Evolutionary conservation across 208 protist species (phyloP).

Genomic region (Trypanosoma lewisi): DNA sequence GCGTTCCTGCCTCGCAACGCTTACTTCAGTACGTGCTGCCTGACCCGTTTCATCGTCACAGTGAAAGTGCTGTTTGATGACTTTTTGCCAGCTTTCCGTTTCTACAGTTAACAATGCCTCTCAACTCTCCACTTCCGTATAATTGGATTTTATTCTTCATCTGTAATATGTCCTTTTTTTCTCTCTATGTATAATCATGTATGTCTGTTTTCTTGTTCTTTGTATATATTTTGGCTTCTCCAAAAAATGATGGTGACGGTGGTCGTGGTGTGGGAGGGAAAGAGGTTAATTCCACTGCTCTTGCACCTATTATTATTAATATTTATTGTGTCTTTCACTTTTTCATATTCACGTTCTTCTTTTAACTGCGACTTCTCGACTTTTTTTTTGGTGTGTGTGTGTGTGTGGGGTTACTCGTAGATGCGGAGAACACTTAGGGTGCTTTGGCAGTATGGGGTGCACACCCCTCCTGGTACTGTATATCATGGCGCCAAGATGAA

Average conservation of each 20-base stretch:
- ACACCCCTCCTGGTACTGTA: slow-evolving; percentile 52
- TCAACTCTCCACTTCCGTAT: no score
- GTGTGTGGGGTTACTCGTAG: neutral
- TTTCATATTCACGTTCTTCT: no score
- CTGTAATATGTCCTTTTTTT: slow-evolving; percentile 22
- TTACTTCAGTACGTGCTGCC: slow-evolving; percentile 59
- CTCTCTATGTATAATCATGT: no score
- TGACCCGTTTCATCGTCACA: slow-evolving; percentile 76
- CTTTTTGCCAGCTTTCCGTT: slow-evolving; percentile 18
- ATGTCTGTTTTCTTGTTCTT: slow-evolving; percentile 9
- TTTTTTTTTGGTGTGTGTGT: no score
- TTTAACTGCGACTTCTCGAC: slow-evolving; percentile 1
- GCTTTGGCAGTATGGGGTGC: slow-evolving; percentile 72
- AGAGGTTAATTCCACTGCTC: no score
- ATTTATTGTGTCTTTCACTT: no score
- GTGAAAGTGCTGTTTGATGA: slow-evolving; percentile 31
- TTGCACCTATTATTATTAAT: no score
- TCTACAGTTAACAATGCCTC: slow-evolving; percentile 6
- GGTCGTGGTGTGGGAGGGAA: no score
- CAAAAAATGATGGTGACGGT: no score
- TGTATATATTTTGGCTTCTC: slow-evolving; percentile 13
- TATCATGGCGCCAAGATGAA: slow-evolving; percentile 79
- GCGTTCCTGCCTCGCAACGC: slow-evolving; percentile 66
- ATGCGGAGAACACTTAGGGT: slow-evolving; percentile 38
- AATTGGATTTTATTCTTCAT: no score